A percentile compares a stretch with the other conserved stretches of the same genome.
Conservation (phyloP, 1,284 basidiomycete species). For the Termitomyces sp. region DNA sequence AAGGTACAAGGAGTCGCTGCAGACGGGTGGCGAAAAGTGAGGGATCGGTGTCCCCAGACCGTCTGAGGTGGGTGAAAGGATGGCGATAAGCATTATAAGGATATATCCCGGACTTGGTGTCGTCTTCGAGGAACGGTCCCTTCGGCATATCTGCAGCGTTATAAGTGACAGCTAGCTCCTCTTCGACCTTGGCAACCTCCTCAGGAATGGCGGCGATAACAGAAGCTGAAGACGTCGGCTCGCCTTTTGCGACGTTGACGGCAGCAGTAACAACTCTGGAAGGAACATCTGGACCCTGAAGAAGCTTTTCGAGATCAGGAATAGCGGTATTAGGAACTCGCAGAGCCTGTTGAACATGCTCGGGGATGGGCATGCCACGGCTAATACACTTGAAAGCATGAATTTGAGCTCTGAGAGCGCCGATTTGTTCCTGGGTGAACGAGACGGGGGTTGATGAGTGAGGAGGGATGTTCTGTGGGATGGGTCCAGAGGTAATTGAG, state of each 20-base stretch:
- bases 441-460: conserved; percentile 61
- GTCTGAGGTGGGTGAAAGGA: conserved; percentile 76
- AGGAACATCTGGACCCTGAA: conserved; percentile 54
- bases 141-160: conserved; percentile 55
- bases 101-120: conserved; percentile 79
- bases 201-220: conserved; percentile 23
- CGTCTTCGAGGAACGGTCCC: conserved; percentile 74
- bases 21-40: conserved; percentile 63
- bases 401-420: conserved; percentile 84
- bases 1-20: conserved; percentile 82
- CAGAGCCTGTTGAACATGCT: conserved; percentile 76
- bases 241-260: conserved; percentile 71
- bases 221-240: conserved; percentile 32
- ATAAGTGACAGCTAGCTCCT: conserved; percentile 29
- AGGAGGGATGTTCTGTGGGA: conserved; percentile 30
- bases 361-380: conserved; percentile 77
- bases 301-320: conserved; percentile 58
- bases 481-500: conserved; percentile 31
- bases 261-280: conserved; percentile 71
- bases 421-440: conserved; percentile 82
- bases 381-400: conserved; percentile 84
- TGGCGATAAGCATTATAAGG: conserved; percentile 95
- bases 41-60: conserved; percentile 55
- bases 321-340: conserved; percentile 55
- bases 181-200: conserved; percentile 40